phyloP scores from a whole-genome alignment of 306 rosid genomes.

The peach (Prunus persica) region DNA sequence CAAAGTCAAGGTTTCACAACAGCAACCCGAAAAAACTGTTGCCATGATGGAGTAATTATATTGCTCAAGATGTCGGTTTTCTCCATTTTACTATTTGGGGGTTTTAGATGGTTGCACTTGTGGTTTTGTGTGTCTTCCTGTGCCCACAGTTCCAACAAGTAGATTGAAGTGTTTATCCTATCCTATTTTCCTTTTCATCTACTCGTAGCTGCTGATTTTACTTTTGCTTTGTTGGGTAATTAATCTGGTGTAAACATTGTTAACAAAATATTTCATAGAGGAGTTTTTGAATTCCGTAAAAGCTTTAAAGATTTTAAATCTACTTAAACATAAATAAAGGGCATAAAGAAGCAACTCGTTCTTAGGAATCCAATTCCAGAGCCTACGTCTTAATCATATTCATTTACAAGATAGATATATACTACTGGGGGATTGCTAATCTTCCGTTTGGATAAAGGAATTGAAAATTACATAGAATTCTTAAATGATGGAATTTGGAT shows the following conservation, averaged over 20 bases:
- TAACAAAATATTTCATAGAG: background rate
- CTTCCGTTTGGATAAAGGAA: no score
- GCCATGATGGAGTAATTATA: constrained; percentile 69
- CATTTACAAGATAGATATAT: background rate
- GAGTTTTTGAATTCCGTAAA: background rate
- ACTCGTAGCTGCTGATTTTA: background rate
- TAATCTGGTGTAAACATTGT: background rate
- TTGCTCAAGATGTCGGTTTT: background rate
- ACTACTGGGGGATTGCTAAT: constrained; percentile 29
- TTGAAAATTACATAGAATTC: no score
- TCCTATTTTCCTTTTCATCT: background rate
- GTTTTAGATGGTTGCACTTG: background rate
- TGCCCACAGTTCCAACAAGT: background rate
- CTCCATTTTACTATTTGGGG: background rate
- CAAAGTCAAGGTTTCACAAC: constrained; percentile 50
- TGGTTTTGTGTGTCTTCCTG: background rate
- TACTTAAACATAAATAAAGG: no score
- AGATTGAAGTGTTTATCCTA: background rate
- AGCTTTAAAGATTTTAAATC: no score
- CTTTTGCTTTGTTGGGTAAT: background rate
- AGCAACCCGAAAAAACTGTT: constrained; percentile 32
- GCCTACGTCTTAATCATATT: background rate
- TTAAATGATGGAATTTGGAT: no score
- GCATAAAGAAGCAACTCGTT: no score
- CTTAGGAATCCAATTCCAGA: background rate